These are phyloP conservation scores for Colletotrichum sp. DNA, from an alignment of 2,329 filamentous ascomycete genomes.

Conservation along the genomic window DNA sequence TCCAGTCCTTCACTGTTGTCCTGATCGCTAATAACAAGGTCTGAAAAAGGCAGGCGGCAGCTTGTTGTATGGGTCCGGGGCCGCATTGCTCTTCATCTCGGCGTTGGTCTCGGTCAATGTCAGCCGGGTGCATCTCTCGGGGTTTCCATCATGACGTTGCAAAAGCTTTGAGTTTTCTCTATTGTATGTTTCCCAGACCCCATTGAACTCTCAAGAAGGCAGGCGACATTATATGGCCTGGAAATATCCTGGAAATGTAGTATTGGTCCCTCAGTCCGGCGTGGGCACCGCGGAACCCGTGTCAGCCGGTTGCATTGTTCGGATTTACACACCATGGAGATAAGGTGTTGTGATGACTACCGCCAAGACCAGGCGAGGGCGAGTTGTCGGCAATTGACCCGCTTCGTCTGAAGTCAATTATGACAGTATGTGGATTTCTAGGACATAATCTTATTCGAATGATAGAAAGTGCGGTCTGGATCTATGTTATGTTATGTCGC, in stretches of 20 bases:
- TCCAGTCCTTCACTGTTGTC: accelerated
- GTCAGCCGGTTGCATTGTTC: neutral
- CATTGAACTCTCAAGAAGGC: neutral
- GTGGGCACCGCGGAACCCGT: neutral
- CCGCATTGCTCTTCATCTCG: neutral
- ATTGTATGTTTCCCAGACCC: accelerated
- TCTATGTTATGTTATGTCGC: no score
- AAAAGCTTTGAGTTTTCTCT: neutral
- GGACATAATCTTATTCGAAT: no score
- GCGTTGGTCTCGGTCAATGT: neutral
- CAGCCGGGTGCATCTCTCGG: neutral
- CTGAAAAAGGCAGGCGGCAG: neutral
- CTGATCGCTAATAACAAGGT: neutral
- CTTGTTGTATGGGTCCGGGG: neutral
- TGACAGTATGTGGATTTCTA: neutral
- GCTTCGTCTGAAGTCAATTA: neutral
- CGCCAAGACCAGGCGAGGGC: neutral
- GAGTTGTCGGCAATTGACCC: neutral
- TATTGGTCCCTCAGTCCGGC: neutral
- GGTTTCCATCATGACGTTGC: neutral
- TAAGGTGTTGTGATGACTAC: neutral
- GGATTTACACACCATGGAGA: neutral
- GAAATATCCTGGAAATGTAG: neutral
- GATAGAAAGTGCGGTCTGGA: no score
- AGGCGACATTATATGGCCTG: neutral